These are phyloP conservation scores for Hibiscus trionum DNA, from an alignment of 345 rosid genomes.

Conservation along the genomic window DNA sequence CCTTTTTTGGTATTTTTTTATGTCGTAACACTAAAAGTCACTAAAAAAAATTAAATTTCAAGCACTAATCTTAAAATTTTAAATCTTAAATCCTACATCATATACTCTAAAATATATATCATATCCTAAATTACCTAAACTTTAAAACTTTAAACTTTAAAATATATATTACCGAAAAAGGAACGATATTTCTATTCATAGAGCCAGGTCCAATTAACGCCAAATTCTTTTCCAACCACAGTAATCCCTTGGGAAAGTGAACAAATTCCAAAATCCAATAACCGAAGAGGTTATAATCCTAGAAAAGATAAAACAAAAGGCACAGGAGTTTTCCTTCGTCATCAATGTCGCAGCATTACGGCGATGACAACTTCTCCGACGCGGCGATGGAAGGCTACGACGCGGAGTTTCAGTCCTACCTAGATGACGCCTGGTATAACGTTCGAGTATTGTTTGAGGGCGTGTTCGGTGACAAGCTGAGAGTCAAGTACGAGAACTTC, in stretches of 20 bases:
- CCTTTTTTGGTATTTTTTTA: no score
- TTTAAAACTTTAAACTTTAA: no score
- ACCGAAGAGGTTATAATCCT: no score
- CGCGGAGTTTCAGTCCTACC: conserved; percentile 20
- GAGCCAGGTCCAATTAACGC: neutral
- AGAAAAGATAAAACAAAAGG: neutral
- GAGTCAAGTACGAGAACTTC: conserved; percentile 21
- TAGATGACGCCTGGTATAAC: conserved; percentile 42
- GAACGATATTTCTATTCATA: no score
- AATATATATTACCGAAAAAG: no score
- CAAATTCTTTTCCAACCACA: neutral
- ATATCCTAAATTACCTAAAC: no score
- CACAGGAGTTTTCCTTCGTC: neutral
- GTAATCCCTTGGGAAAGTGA: neutral
- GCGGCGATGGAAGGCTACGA: neutral
- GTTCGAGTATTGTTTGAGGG: conserved; percentile 14
- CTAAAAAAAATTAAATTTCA: no score
- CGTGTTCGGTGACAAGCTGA: conserved; percentile 16
- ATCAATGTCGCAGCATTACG: neutral
- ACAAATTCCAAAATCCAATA: neutral
- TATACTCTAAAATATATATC: no score
- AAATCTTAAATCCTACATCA: no score
- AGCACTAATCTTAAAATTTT: no score
- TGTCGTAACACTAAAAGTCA: no score
- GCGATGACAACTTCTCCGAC: neutral